phyloP scores from a whole-genome alignment of 768 basidiomycete genomes.

The Chiua virens region DNA sequence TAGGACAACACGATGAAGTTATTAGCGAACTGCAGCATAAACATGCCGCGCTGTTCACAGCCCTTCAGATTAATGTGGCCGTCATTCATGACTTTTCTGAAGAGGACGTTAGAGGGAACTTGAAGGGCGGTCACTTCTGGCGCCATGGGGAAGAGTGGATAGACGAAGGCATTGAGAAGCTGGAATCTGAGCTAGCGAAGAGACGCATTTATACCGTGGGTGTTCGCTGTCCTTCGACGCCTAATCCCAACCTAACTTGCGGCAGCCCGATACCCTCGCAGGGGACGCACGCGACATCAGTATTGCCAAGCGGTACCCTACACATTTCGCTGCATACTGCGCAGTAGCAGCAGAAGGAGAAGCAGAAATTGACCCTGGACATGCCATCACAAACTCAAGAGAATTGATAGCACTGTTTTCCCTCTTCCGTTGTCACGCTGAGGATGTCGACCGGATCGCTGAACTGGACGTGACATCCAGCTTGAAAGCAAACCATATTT shows the following conservation, averaged over 20 bases:
- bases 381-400: not conserved
- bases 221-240: not conserved
- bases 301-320: too few species aligned
- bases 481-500: not conserved
- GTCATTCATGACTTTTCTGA: not conserved
- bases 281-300: too few species aligned
- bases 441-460: not conserved
- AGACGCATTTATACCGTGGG: not conserved
- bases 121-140: not conserved
- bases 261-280: too few species aligned
- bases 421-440: not conserved
- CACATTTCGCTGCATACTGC: too few species aligned
- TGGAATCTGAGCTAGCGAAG: not conserved
- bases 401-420: constrained; percentile 1
- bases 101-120: not conserved
- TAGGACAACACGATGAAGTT: not conserved
- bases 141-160: not conserved
- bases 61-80: not conserved
- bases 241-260: not conserved
- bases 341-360: too few species aligned
- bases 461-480: not conserved
- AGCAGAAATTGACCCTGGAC: too few species aligned
- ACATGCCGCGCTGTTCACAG: not conserved
- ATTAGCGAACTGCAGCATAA: not conserved
- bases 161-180: not conserved